Percentiles rank a stretch among this genome's conserved stretches.
Conservation (phyloP, 2,329 filamentous ascomycete genomes). For the Tricladium varicosporioides region DNA sequence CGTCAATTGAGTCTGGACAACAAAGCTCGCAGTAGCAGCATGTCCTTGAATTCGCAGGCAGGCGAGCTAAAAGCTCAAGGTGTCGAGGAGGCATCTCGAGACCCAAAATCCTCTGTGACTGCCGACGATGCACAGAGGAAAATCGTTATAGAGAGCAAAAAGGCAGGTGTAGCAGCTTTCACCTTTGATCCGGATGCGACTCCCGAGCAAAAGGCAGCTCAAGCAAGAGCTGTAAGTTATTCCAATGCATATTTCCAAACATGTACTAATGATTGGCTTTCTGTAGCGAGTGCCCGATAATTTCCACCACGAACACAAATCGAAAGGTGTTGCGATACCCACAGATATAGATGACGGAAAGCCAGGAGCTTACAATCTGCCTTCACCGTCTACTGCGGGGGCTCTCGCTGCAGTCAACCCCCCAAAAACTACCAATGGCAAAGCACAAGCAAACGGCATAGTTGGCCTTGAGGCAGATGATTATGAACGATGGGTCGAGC, state of each 20-base stretch:
- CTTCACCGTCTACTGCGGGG: constrained; percentile 68
- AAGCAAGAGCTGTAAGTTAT: constrained; percentile 68
- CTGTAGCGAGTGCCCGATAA: constrained; percentile 61
- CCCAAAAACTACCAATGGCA: constrained; percentile 45
- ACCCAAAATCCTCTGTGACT: constrained; percentile 66
- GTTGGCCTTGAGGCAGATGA: constrained; percentile 49
- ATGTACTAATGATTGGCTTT: constrained; percentile 8
- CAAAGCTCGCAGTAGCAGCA: constrained; percentile 19
- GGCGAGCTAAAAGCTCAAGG: constrained; percentile 79
- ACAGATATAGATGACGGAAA: constrained; percentile 77
- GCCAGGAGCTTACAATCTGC: constrained; percentile 72
- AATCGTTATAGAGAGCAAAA: constrained; percentile 73
- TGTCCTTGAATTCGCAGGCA: constrained; percentile 29
- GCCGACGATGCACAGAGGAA: constrained; percentile 70
- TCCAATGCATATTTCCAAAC: background rate
- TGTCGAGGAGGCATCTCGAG: constrained; percentile 71
- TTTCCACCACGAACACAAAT: constrained; percentile 59
- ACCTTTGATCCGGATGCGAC: constrained; percentile 85
- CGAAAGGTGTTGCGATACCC: constrained; percentile 66
- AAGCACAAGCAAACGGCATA: constrained; percentile 47
- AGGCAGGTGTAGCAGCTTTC: constrained; percentile 77
- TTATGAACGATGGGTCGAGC: constrained; percentile 51
- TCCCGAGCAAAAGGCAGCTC: constrained; percentile 78
- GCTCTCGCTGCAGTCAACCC: constrained; percentile 53
- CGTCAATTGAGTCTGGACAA: constrained; percentile 12